Evolutionary conservation across 148 eudicot genomes (phyloP).

Genomic region (Dysphania ambrosioides): DNA sequence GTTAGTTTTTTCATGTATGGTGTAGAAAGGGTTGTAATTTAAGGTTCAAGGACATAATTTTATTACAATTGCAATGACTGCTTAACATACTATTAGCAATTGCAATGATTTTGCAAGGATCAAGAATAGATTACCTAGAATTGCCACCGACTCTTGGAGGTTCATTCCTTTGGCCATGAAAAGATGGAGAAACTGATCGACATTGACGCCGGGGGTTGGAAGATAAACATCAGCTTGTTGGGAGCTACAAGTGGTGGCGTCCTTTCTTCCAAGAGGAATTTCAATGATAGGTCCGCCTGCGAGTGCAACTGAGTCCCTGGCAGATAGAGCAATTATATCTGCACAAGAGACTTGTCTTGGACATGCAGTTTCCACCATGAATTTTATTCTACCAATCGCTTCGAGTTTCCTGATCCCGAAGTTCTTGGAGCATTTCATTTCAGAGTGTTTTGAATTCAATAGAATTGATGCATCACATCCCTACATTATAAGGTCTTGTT

Average conservation of each 20-base stretch:
- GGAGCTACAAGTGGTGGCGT: constrained; percentile 36
- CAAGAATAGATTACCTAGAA: constrained; percentile 38
- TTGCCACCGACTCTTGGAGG: constrained; percentile 51
- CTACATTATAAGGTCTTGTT: constrained; percentile 23
- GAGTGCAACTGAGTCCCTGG: constrained; percentile 41
- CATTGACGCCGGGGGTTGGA: constrained; percentile 36
- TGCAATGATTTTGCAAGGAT: neutral
- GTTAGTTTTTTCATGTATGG: too few relatives aligned
- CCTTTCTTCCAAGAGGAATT: constrained; percentile 59
- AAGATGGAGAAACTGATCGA: constrained; percentile 33
- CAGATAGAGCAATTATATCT: constrained; percentile 50
- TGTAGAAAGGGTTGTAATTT: neutral
- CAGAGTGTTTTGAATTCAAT: constrained; percentile 27
- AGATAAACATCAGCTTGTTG: constrained; percentile 40
- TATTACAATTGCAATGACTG: too few relatives aligned
- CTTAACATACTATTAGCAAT: neutral
- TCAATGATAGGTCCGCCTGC: constrained; percentile 41
- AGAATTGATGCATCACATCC: constrained; percentile 72
- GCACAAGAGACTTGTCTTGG: constrained; percentile 54
- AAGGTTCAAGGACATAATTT: too few relatives aligned
- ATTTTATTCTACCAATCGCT: constrained; percentile 32
- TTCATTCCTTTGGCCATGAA: constrained; percentile 48
- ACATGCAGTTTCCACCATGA: constrained; percentile 38
- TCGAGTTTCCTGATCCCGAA: constrained; percentile 50
- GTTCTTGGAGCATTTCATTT: constrained; percentile 38